Evolutionary conservation across 441 rosid genomes (phyloP).

Genomic region (Populus trichocarpa): DNA sequence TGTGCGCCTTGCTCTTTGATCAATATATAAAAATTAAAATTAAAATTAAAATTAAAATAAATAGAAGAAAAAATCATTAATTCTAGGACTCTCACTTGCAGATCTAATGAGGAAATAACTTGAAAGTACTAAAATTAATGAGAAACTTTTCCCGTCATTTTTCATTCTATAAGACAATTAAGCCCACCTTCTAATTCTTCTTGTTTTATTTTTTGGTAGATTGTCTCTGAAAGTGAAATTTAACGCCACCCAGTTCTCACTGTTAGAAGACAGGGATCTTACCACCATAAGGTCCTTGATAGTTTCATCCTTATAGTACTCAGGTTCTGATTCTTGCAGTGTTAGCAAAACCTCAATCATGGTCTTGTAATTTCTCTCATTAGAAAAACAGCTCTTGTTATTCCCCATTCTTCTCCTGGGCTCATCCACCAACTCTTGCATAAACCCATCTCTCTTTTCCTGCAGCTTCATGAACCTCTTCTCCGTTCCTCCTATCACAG

Average conservation of each 20-base stretch:
- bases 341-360: constrained; percentile 46
- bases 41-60: no score
- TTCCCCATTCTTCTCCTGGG: constrained; percentile 6
- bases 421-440: constrained; percentile 35
- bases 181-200: not conserved
- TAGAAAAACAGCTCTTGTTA: not conserved
- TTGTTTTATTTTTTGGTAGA: no score
- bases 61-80: not conserved
- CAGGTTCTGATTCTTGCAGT: constrained; percentile 42
- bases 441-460: constrained; percentile 35
- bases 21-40: not conserved
- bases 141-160: not conserved
- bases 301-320: constrained; percentile 35
- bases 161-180: not conserved
- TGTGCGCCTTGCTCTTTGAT: not conserved
- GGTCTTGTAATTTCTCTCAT: constrained; percentile 28
- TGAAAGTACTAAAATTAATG: not conserved
- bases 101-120: not conserved
- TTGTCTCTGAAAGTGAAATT: no score
- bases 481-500: constrained; percentile 21
- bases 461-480: constrained; percentile 24
- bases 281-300: constrained; percentile 44
- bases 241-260: not conserved
- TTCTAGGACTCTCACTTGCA: not conserved
- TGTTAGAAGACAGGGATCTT: not conserved